Evolutionary conservation across 2,329 filamentous ascomycete genomes (phyloP).

Genomic region (Macrophomina tecta): DNA sequence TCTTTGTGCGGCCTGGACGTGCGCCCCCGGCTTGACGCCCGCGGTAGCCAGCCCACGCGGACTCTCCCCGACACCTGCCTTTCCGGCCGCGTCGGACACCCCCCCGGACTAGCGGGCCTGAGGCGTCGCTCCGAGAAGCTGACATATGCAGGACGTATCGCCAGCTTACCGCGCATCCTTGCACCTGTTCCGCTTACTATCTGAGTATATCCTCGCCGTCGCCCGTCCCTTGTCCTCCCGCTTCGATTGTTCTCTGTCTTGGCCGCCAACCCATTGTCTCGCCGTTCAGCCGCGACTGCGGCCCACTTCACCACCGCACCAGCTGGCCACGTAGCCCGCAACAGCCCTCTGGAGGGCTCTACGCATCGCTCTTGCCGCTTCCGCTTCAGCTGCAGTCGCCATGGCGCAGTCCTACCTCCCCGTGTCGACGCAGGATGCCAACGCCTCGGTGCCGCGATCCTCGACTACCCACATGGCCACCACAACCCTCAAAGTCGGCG

Average conservation of each 20-base stretch:
- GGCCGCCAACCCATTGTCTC: conserved; percentile 3
- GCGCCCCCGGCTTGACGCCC: conserved; percentile 7
- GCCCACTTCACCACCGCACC: background rate
- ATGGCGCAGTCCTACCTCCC: conserved; percentile 39
- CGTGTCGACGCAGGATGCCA: conserved; percentile 31
- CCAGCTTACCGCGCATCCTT: conserved; percentile 14
- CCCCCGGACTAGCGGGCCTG: conserved; percentile 8
- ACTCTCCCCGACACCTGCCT: conserved; percentile 1
- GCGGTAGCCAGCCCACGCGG: background rate
- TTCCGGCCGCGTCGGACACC: conserved; percentile 3
- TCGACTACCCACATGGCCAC: conserved; percentile 71
- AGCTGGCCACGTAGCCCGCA: conserved; percentile 4
- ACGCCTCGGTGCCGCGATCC: background rate
- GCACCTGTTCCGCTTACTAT: conserved; percentile 1
- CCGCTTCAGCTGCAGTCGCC: conserved; percentile 13
- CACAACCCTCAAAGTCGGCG: conserved; percentile 87
- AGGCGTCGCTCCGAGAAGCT: conserved; percentile 1
- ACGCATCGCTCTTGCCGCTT: background rate
- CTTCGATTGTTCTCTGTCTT: conserved; percentile 1
- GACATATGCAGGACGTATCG: conserved; percentile 26
- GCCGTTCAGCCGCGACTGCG: background rate
- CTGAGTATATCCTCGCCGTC: conserved; percentile 6
- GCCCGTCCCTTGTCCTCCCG: background rate
- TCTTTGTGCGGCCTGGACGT: conserved; percentile 20
- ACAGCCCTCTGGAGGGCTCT: conserved; percentile 2